Evolutionary conservation across 2,329 filamentous ascomycete genomes (phyloP), one percentile per base, ranked within the genome.

Genomic region (Stachybotrys elegans): DNA sequence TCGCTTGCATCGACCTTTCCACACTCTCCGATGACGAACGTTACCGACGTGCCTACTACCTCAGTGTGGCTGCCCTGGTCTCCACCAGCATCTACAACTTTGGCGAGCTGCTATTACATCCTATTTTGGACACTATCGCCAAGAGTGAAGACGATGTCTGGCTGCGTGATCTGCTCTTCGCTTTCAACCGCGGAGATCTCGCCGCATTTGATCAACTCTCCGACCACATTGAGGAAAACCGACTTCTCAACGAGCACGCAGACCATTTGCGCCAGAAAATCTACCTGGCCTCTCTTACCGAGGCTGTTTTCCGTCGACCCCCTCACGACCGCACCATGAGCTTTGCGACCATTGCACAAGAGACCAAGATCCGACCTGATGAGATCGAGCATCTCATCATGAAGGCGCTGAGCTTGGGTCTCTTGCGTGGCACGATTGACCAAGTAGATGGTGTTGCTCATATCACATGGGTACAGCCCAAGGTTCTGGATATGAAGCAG

Each of bases 51-150:
- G 93, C 93, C 36, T 95, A 95, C 70, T 90, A 96, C 65, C 83
- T 98, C 50, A 87, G 87, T 60, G 84, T 97, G 43, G 90, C 93
- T 22, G 93, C 93, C 9, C 78, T 98, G 8, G 87, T 96, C 31
- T 96, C 91, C 41, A 88, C 92, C 59, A 88, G 83, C 58, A 98
- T 97, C 71, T 97, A 98, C 81, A 98, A 98, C 75, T 98, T 98
- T 57, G 93, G 93, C 66, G 93, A 98, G 74, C 84, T 98, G n/a
- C 81, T 98, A 23, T 80, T 98, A 54, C 93, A 98, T 65, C 93
- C 93, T 4, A 95, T 98, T 60, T 83, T 98, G 51, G 88, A 95
- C 61, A 84, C 86, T 17, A 80, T 98, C 42, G 61, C 64, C 20
- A 75, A 75, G 58, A 81, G 84, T 56, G 83, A 85, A 20, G 78